Evolutionary conservation across 345 rosid genomes (phyloP), one percentile per base, ranked within the genome.

Genomic region (Syzygium jambos): DNA sequence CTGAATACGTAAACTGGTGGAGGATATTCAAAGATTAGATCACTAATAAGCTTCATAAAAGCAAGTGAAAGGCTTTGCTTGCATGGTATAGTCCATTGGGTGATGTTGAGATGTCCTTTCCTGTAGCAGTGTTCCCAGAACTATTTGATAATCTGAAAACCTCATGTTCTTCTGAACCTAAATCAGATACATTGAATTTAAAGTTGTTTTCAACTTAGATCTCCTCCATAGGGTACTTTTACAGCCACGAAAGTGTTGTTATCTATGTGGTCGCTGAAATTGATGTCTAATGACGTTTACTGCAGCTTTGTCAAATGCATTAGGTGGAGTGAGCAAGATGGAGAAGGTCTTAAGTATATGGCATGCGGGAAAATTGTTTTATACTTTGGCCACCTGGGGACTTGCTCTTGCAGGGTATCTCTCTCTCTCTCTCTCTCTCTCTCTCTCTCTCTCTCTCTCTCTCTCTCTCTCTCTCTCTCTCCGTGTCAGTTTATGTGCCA

Each of bases 321-420:
- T 96, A 87, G 92, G 90, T 85, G 90, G 95, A 41, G 88, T 92
- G 86, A 92, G 95, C 94, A 96, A 93, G 87, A 87, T 95, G 88
- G 99, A 95, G 92, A 95, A 88, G 90, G 88, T 94, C 54, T 88
- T 97, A 38, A 91, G 89, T 90, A 93, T 96, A 88, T 97, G 99
- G 99, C 96, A 95, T 89, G 99, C 97, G 19, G 98, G 99, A 56
- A 93, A 90, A 89, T 87, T 95, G 93, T 95, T 96, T 89, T 96
- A 97, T 88, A 85, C 96, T 21, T 90, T 97, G 41, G 92, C 98
- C 63, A 95, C 98, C 7, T 96, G 97, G 99, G 99, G 99, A 84
- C 96, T 97, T 53, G 94, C 99, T 15, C 88, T 95, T 54, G 93
- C 93, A 83, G 99, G 99, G 99, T 97, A 88, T 87, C 92, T 90